Percentiles rank a stretch among this genome's conserved stretches.
These are phyloP conservation scores for Lachnellula suecica DNA, from an alignment of 2,329 filamentous ascomycete genomes.

Conservation along the genomic window DNA sequence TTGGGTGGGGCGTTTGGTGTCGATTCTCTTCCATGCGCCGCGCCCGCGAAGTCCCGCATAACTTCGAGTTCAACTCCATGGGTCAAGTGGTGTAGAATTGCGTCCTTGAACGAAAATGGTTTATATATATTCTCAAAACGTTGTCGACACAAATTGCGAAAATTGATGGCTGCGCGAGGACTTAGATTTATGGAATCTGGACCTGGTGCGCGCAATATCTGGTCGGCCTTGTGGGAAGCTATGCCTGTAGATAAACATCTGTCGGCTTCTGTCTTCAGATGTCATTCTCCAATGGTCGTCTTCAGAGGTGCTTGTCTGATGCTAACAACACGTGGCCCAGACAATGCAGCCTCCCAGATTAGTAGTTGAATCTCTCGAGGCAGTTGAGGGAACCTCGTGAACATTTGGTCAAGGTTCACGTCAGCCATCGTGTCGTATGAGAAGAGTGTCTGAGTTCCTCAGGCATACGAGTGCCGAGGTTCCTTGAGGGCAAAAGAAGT, in stretches of 20 bases:
- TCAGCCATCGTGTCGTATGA: not conserved
- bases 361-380: slow-evolving; percentile 27
- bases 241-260: not conserved
- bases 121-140: too few relatives aligned
- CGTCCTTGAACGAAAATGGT: too few relatives aligned
- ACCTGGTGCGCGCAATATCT: too few relatives aligned
- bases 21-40: too few relatives aligned
- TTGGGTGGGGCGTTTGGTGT: too few relatives aligned
- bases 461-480: too few relatives aligned
- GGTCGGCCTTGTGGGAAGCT: not conserved
- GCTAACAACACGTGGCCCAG: slow-evolving; percentile 42
- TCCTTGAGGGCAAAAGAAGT: too few relatives aligned
- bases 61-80: too few relatives aligned
- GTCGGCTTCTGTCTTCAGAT: not conserved
- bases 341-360: slow-evolving; percentile 43
- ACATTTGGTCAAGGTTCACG: not conserved
- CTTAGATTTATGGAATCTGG: not conserved
- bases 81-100: too few relatives aligned
- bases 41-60: too few relatives aligned
- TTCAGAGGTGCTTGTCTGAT: slow-evolving; percentile 2
- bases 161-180: not conserved
- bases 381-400: slow-evolving; percentile 6
- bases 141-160: too few relatives aligned
- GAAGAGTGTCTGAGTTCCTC: too few relatives aligned
- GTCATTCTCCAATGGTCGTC: slow-evolving; percentile 6